Base-by-base conservation (phyloP, 768 basidiomycete genomes). In the Boletus sp. region DNA sequence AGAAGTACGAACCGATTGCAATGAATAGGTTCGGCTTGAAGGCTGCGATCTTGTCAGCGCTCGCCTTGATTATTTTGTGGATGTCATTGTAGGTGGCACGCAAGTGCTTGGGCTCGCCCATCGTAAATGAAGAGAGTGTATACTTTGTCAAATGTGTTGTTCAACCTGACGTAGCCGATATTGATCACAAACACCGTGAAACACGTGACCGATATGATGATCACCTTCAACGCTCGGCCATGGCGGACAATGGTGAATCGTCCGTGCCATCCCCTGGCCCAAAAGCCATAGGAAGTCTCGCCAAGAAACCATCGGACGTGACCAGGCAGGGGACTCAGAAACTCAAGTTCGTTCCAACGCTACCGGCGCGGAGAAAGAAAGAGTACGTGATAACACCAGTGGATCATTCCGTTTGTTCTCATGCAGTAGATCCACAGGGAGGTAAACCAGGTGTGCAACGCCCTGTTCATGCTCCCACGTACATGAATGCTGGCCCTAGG, bases 21-120 rank as follows among this genome's bases (percentile, higher is more conserved):
- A 95, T 81, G 66, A 95, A 76, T 58, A 93, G 73, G 70, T 93
- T 85, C n/a, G 93, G 93, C 64, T 89, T 88, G 76, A 95, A 98
- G 45, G 86, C 70, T 33, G 85, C 87, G 65, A 98, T 93, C 65
- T 81, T 77, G 47, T 78, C 77, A 1, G 88, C 85, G 2, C 80
- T 77, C 12, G 73, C 76, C 64, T 85, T 85, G 64, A 96, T 94
- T 59, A 93, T 80, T 62, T 91, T 91, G 79, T 97, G 94, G 53
- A 96, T 86, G 50, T 96, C 89, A 66, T 96, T 95, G 78, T 97
- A 97, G 18, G 92, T 95, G 54, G 87, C 78, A 54, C 78, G 85
- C 70, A 82, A 64, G 68, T 92, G 90, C 65, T 86, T 71, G 40
- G 83, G 77, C 67, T 77, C 75, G 44, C 20, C 57, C 71, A 78